Evolutionary conservation across 257 asterid genomes (phyloP).

Genomic region (Agastache rugosa): DNA sequence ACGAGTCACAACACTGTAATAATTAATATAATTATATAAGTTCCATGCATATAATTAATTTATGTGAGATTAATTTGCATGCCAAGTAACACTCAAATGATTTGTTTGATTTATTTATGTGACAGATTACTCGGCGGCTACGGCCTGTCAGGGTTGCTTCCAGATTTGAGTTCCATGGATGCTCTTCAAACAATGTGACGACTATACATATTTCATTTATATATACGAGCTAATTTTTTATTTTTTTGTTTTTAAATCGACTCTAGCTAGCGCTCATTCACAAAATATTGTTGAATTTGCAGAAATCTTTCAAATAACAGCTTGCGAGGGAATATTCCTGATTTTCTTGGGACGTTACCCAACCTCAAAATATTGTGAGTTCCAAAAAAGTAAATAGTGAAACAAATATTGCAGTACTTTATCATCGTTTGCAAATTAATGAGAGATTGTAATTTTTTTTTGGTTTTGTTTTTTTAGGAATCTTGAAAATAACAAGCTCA

Average conservation of each 20-base stretch:
- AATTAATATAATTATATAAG: too few relatives aligned
- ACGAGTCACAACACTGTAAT: slow-evolving; percentile 64
- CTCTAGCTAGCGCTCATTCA: neutral
- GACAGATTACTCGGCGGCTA: too few relatives aligned
- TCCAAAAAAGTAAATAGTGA: neutral
- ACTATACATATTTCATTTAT: neutral
- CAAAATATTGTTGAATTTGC: neutral
- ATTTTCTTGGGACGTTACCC: slow-evolving; percentile 22
- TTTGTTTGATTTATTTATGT: too few relatives aligned
- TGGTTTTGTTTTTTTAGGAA: neutral
- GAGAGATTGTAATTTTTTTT: too few relatives aligned
- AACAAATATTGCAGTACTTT: neutral
- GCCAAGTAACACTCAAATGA: too few relatives aligned
- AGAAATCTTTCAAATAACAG: slow-evolving; percentile 33
- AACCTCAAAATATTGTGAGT: slow-evolving; percentile 30
- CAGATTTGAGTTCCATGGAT: slow-evolving; percentile 40
- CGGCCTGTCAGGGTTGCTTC: too few relatives aligned
- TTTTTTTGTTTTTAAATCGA: neutral
- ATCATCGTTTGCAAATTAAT: neutral
- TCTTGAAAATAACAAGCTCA: slow-evolving; percentile 5
- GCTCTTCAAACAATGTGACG: slow-evolving; percentile 63
- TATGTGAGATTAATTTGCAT: too few relatives aligned
- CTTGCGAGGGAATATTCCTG: slow-evolving; percentile 25
- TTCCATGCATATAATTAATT: too few relatives aligned
- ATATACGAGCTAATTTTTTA: neutral